Evolutionary conservation across 768 basidiomycete genomes (phyloP).

Genomic region (Wakefieldia striispora): DNA sequence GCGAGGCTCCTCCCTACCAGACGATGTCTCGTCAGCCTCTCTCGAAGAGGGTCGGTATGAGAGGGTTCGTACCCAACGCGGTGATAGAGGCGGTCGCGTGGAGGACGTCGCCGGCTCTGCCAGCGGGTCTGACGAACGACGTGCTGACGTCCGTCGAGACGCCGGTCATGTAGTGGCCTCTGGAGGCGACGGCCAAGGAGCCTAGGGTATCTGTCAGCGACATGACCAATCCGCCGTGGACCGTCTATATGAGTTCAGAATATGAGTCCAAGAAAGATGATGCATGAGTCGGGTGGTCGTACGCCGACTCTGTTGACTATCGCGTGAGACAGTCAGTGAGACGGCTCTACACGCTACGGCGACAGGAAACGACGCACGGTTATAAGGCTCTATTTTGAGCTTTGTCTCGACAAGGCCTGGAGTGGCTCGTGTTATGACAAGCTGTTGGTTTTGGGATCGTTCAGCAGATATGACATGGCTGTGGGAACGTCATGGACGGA

Average conservation of each 20-base stretch:
- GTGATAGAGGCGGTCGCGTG: constrained; percentile 63
- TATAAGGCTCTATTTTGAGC: constrained; percentile 71
- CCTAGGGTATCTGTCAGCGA: constrained; percentile 84
- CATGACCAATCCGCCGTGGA: constrained; percentile 79
- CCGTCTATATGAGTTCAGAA: constrained; percentile 36
- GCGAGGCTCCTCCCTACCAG: constrained; percentile 72
- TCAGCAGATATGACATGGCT: neutral
- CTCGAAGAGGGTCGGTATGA: neutral
- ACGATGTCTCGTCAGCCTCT: neutral
- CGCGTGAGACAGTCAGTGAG: neutral
- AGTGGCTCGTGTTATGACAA: constrained; percentile 60
- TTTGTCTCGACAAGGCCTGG: constrained; percentile 72
- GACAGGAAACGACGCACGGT: constrained; percentile 46
- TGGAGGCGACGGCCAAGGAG: constrained; percentile 78
- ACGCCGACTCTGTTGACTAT: constrained; percentile 84
- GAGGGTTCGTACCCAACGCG: constrained; percentile 53
- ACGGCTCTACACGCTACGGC: neutral
- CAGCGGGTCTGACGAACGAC: constrained; percentile 75
- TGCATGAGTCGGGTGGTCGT: constrained; percentile 24
- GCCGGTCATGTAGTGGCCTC: constrained; percentile 85
- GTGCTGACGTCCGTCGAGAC: constrained; percentile 81
- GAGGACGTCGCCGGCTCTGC: constrained; percentile 65
- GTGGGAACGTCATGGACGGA: constrained; percentile 31
- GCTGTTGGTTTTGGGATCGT: constrained; percentile 37
- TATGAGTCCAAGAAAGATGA: constrained; percentile 1